phyloP scores from a whole-genome alignment of 2,329 filamentous ascomycete species.

The Cryphonectria carpinicola region DNA sequence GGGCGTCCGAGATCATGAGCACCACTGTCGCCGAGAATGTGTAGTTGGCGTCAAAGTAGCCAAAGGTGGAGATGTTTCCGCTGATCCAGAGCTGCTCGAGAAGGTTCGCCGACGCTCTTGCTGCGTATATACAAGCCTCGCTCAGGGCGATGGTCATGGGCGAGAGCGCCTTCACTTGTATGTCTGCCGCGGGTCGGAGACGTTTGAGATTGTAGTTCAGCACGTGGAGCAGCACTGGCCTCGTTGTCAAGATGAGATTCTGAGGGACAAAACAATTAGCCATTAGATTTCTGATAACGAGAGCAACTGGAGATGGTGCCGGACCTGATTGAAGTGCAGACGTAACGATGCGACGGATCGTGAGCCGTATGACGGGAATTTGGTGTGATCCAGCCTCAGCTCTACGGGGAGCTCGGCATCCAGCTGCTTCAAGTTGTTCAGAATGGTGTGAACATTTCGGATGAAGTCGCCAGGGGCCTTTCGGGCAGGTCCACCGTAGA shows the following conservation, averaged over 20 bases:
- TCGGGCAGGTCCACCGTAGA: slow-evolving; percentile 24
- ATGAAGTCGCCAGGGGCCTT: slow-evolving; percentile 26
- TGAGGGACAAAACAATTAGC: not conserved
- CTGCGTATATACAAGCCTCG: slow-evolving; percentile 37
- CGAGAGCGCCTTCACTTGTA: slow-evolving; percentile 31
- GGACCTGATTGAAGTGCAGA: slow-evolving; percentile 32
- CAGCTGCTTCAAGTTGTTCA: slow-evolving; percentile 43
- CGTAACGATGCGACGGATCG: slow-evolving; percentile 30
- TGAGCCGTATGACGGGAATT: slow-evolving; percentile 29
- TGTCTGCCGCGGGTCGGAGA: not conserved
- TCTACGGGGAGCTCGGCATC: slow-evolving; percentile 40
- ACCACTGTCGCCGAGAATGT: slow-evolving; percentile 35
- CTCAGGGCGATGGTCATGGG: slow-evolving; percentile 37
- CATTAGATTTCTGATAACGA: not conserved
- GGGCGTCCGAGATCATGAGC: slow-evolving; percentile 34
- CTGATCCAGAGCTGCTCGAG: slow-evolving; percentile 35
- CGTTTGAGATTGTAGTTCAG: slow-evolving; percentile 29
- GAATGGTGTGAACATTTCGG: slow-evolving; percentile 35
- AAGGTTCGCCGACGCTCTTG: slow-evolving; percentile 33
- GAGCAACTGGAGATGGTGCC: not conserved
- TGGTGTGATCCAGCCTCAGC: slow-evolving; percentile 36
- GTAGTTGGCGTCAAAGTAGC: slow-evolving; percentile 37
- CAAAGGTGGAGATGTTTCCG: slow-evolving; percentile 35
- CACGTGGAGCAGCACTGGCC: slow-evolving; percentile 31
- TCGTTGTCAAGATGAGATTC: slow-evolving; percentile 31